These are phyloP conservation scores for Haematococcus sp. DNA, from an alignment of 139 green algal species.

Conservation along the genomic window DNA sequence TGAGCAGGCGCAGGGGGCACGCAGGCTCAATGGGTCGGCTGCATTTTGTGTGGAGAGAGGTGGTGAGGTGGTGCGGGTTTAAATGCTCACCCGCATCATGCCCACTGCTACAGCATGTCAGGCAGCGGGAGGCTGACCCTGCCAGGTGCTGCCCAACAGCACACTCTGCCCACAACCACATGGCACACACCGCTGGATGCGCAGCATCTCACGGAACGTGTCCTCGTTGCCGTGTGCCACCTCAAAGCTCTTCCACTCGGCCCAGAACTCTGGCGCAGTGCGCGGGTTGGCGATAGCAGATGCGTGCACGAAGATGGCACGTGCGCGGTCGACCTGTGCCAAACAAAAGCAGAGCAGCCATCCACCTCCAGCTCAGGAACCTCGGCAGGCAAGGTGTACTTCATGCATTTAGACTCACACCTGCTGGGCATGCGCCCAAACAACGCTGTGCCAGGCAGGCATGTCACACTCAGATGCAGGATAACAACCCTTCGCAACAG, in stretches of 20 bases:
- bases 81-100: too few species aligned
- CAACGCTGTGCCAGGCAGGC: neutral
- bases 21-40: too few species aligned
- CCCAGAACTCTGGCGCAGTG: constrained; percentile 75
- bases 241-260: constrained; percentile 90
- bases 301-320: constrained; percentile 89
- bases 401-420: too few species aligned
- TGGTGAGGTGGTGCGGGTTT: neutral
- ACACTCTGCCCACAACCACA: neutral
- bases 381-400: too few species aligned
- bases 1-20: too few species aligned
- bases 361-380: neutral
- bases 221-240: constrained; percentile 91
- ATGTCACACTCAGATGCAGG: neutral
- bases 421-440: too few species aligned
- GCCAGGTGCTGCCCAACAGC: too few species aligned
- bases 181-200: constrained; percentile 83
- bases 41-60: too few species aligned
- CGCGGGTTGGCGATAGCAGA: constrained; percentile 28
- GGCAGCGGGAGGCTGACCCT: too few species aligned
- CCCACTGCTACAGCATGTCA: too few species aligned
- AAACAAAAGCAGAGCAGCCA: neutral
- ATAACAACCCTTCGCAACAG: too few species aligned
- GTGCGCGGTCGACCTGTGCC: constrained; percentile 81
- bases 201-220: constrained; percentile 98